These are phyloP conservation scores for Thraustotheca clavata DNA, from an alignment of 352 stramenopile genomes.

Conservation along the genomic window DNA sequence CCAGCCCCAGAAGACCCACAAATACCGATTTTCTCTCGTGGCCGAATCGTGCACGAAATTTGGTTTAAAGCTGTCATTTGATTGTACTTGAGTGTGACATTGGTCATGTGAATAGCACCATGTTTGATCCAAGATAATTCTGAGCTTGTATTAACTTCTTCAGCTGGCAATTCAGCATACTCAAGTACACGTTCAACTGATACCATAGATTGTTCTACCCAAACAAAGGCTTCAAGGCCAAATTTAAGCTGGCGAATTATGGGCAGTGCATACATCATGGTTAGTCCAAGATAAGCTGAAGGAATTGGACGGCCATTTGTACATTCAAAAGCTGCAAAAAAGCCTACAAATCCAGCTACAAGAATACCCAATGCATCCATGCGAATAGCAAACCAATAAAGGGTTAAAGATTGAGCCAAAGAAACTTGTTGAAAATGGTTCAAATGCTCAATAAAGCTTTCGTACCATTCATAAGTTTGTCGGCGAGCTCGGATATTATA, in stretches of 20 bases:
- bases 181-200: slow-evolving; percentile 83
- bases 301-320: slow-evolving; percentile 42
- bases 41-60: slow-evolving; percentile 38
- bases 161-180: slow-evolving; percentile 49
- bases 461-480: slow-evolving; percentile 35
- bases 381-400: slow-evolving; percentile 75
- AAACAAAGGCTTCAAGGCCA: slow-evolving; percentile 73
- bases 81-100: background rate
- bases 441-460: slow-evolving; percentile 36
- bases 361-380: slow-evolving; percentile 77
- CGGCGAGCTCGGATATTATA: slow-evolving; percentile 49
- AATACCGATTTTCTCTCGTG: slow-evolving; percentile 66
- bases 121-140: background rate
- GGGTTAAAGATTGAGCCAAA: slow-evolving; percentile 63
- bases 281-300: slow-evolving; percentile 75
- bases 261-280: slow-evolving; percentile 84
- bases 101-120: background rate
- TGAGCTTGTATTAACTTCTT: slow-evolving; percentile 30
- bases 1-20: slow-evolving; percentile 84
- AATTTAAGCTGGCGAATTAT: slow-evolving; percentile 85
- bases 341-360: slow-evolving; percentile 69
- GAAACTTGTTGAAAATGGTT: slow-evolving; percentile 63
- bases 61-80: slow-evolving; percentile 29
- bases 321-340: slow-evolving; percentile 71
- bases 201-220: slow-evolving; percentile 90